phyloP scores from a whole-genome alignment of 2,329 filamentous ascomycete species.

The Cercospora zeina region DNA sequence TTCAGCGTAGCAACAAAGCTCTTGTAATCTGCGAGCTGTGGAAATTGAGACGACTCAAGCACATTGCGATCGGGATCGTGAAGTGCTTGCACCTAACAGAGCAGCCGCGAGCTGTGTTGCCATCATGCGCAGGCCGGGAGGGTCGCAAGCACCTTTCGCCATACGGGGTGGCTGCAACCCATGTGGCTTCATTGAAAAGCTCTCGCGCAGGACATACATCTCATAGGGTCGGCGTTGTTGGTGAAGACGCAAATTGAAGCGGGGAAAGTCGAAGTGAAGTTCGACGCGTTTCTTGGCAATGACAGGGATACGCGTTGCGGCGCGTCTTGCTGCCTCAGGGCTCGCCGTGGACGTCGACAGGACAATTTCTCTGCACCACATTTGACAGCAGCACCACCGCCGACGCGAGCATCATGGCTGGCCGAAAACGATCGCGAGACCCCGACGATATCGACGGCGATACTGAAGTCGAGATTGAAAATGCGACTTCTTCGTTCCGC shows the following conservation, averaged over 20 bases:
- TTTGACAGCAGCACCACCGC: neutral
- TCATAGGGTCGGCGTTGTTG: neutral
- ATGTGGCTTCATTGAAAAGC: too few relatives aligned
- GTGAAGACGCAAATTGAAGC: neutral
- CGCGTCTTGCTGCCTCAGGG: slow-evolving; percentile 10
- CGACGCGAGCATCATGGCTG: slow-evolving; percentile 24
- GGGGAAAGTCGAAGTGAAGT: neutral
- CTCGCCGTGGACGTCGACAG: neutral
- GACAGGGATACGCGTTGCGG: slow-evolving; percentile 1
- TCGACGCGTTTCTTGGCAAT: slow-evolving; percentile 1
- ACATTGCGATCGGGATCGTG: neutral
- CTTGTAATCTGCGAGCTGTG: neutral
- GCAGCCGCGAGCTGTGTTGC: too few relatives aligned
- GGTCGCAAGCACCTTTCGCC: too few relatives aligned
- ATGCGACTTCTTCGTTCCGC: slow-evolving; percentile 36
- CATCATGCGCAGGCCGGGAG: too few relatives aligned
- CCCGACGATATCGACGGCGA: slow-evolving; percentile 29
- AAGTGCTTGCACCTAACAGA: too few relatives aligned
- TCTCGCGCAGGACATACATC: too few relatives aligned
- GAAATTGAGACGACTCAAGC: neutral
- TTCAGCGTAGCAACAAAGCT: neutral
- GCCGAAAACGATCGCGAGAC: slow-evolving; percentile 34
- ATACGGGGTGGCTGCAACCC: too few relatives aligned
- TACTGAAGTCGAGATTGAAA: slow-evolving; percentile 33
- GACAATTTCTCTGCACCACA: slow-evolving; percentile 12